Evolutionary conservation across 805 yeast species (phyloP).

Genomic region (Lachancea waltii): DNA sequence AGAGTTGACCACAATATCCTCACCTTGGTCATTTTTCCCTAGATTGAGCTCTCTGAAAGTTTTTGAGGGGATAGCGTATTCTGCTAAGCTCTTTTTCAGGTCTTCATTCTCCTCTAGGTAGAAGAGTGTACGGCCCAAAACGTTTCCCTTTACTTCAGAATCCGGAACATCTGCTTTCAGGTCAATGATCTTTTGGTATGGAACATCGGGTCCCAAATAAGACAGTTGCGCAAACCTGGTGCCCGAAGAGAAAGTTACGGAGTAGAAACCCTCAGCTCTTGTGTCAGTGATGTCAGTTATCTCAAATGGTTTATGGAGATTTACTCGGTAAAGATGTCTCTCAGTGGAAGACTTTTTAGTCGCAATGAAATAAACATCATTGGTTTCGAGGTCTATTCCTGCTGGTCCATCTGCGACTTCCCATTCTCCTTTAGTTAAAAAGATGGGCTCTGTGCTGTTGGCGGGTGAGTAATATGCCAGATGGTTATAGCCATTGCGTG

Average conservation of each 20-base stretch:
- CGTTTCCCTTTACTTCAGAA: conserved; percentile 14
- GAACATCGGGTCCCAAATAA: conserved; percentile 75
- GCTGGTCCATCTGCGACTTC: conserved; percentile 78
- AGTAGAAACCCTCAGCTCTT: conserved; percentile 54
- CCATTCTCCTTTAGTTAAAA: conserved; percentile 77
- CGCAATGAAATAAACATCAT: conserved; percentile 54
- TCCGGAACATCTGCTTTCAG: conserved; percentile 36
- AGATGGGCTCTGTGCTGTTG: conserved; percentile 42
- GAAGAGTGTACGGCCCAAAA: conserved; percentile 26
- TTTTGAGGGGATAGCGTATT: conserved; percentile 53
- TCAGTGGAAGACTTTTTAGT: conserved; percentile 77
- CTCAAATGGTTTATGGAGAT: conserved; percentile 40
- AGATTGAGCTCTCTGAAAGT: conserved; percentile 48
- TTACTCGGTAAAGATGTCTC: conserved; percentile 72
- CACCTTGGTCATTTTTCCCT: conserved; percentile 42
- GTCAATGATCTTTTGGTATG: conserved; percentile 67
- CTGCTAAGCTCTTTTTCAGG: conserved; percentile 34
- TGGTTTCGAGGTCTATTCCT: conserved; percentile 48
- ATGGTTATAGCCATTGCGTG: conserved; percentile 59
- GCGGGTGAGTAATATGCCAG: conserved; percentile 81
- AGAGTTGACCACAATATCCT: conserved; percentile 49
- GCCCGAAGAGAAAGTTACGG: conserved; percentile 74
- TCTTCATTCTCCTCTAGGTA: conserved; percentile 37
- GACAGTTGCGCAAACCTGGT: conserved; percentile 61
- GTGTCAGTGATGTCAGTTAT: conserved; percentile 44